Evolutionary conservation across 768 basidiomycete genomes (phyloP).

Genomic region (Mycena pura): DNA sequence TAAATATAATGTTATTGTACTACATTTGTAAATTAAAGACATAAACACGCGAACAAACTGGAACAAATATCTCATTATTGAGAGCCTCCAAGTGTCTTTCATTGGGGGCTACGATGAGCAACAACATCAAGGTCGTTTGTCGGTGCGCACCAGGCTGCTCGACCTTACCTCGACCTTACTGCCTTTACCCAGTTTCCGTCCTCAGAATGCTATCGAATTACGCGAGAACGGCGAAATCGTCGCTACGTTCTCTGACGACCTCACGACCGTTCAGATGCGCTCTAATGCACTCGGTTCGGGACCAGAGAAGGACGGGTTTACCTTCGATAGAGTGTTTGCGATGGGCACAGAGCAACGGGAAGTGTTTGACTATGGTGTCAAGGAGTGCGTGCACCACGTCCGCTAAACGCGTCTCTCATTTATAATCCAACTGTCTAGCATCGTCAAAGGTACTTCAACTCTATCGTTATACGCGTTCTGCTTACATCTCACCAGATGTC

Average conservation of each 20-base stretch:
- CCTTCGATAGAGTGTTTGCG: constrained; percentile 95
- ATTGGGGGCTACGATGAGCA: constrained; percentile 55
- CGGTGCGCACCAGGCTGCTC: constrained; percentile 64
- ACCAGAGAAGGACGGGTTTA: constrained; percentile 96
- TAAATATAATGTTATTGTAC: constrained; percentile 15
- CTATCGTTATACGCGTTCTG: constrained; percentile 7
- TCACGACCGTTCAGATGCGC: constrained; percentile 84
- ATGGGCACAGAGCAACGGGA: constrained; percentile 90
- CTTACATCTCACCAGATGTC: constrained; percentile 70
- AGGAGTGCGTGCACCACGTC: constrained; percentile 71
- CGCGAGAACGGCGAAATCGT: constrained; percentile 90
- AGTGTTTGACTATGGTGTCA: constrained; percentile 98
- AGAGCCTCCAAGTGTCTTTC: constrained; percentile 4
- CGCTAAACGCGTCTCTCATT: constrained; percentile 15
- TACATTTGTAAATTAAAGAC: constrained; percentile 9
- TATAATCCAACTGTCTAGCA: constrained; percentile 53
- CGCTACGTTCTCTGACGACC: constrained; percentile 86
- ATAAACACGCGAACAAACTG: neutral
- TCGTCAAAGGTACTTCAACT: constrained; percentile 76
- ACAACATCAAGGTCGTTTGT: constrained; percentile 98
- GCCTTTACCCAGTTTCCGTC: constrained; percentile 77
- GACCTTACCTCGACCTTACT: constrained; percentile 21
- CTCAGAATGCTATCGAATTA: constrained; percentile 89
- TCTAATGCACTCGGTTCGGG: constrained; percentile 73
- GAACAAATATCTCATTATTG: neutral